These are phyloP conservation scores for Sclerotinia borealis DNA, from an alignment of 2,329 filamentous ascomycete species.

Conservation along the genomic window DNA sequence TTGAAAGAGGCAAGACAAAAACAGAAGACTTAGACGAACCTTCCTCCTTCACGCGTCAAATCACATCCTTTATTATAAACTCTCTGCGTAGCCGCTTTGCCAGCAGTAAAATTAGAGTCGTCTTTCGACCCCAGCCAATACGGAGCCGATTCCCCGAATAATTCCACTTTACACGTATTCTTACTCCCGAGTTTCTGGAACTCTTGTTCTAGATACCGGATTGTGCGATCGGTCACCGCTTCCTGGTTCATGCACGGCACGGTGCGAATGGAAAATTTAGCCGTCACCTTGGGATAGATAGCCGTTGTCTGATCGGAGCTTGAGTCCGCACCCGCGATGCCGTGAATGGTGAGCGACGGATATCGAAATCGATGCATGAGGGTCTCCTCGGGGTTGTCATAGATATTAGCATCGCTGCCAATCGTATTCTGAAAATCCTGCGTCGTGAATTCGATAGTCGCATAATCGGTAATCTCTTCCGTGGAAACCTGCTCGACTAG, in stretches of 20 bases:
- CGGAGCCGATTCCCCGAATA: neutral
- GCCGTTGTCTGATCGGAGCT: neutral
- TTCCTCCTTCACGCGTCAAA: conserved; percentile 9
- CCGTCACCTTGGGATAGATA: neutral
- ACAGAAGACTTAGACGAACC: neutral
- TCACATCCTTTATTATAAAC: neutral
- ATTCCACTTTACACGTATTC: neutral
- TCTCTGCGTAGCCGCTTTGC: neutral
- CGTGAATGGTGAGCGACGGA: neutral
- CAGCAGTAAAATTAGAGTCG: neutral
- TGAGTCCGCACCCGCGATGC: neutral
- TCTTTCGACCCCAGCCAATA: neutral
- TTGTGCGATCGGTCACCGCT: neutral
- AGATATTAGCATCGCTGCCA: neutral
- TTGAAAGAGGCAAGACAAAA: no score
- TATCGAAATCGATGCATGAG: conserved; percentile 4
- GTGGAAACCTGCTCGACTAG: neutral
- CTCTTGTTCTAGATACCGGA: neutral
- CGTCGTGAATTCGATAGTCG: neutral
- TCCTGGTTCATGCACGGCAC: neutral
- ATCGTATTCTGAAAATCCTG: neutral
- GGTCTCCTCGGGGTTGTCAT: neutral
- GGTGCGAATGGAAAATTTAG: conserved; percentile 6
- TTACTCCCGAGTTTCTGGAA: neutral
- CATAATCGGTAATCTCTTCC: neutral